A percentile compares a stretch with the other conserved stretches of the same genome.
phyloP scores from a whole-genome alignment of 129 eudicot species.

The Flaveria trinervia region DNA sequence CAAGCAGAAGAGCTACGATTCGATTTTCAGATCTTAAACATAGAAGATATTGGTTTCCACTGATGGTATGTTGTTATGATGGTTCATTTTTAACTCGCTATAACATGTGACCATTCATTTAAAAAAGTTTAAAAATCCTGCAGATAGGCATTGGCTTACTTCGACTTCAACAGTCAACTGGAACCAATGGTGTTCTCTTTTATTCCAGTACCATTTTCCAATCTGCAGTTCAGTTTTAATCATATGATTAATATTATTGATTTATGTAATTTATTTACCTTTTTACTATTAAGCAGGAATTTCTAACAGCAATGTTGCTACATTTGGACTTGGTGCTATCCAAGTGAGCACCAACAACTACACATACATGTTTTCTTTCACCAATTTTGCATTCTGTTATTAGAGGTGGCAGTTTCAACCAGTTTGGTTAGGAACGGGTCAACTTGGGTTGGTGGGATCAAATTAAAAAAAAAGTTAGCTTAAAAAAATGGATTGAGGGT shows the following conservation, averaged over 20 bases:
- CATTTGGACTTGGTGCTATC: slow-evolving; percentile 78
- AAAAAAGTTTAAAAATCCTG: slow-evolving; percentile 24
- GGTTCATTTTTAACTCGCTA: background rate
- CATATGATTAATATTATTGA: slow-evolving; percentile 1
- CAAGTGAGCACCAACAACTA: slow-evolving; percentile 53
- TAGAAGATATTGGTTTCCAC: slow-evolving; percentile 92
- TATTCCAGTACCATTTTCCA: slow-evolving; percentile 80
- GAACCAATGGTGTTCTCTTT: slow-evolving; percentile 87
- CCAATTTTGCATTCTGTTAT: slow-evolving; percentile 4
- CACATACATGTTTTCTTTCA: background rate
- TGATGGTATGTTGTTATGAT: slow-evolving; percentile 55
- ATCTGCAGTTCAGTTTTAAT: slow-evolving; percentile 63
- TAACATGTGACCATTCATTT: background rate
- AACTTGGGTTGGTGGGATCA: background rate
- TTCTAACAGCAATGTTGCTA: slow-evolving; percentile 42
- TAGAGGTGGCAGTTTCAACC: background rate
- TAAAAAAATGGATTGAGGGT: background rate
- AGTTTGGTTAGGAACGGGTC: background rate
- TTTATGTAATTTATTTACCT: background rate
- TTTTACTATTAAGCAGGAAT: slow-evolving; percentile 57
- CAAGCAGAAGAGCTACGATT: slow-evolving; percentile 71
- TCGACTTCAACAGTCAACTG: slow-evolving; percentile 70
- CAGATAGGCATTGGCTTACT: slow-evolving; percentile 93
- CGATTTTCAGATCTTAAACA: slow-evolving; percentile 73
- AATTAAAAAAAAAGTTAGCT: background rate